Conservation (phyloP, 139 green algal species). For the Edaphochlamys debaryana region DNA sequence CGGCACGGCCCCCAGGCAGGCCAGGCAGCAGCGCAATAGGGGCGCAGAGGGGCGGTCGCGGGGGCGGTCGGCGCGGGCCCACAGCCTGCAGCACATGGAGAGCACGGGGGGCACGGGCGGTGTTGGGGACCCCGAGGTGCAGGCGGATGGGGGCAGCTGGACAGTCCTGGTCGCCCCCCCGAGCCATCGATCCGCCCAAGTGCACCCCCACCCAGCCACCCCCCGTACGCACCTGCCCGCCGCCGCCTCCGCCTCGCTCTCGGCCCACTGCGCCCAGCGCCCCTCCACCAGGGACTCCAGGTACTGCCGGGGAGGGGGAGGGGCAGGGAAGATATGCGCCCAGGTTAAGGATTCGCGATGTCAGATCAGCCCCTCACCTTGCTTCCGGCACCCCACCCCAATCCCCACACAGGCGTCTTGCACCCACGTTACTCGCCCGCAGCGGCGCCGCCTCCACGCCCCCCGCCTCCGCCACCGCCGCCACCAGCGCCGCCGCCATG, state of each 20-base stretch:
- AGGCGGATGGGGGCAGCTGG: background rate
- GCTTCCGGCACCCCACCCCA: background rate
- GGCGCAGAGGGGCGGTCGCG: too few relatives aligned
- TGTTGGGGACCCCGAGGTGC: background rate
- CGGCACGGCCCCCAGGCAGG: constrained; percentile 2
- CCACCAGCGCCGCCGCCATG: constrained; percentile 14
- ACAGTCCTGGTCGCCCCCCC: too few relatives aligned
- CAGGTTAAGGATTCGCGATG: background rate
- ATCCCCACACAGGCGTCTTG: background rate
- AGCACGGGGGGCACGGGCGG: background rate
- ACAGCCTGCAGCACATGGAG: too few relatives aligned
- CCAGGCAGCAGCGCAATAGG: constrained; percentile 19
- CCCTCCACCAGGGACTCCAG: constrained; percentile 11
- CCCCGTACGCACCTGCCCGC: background rate
- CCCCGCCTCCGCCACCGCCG: background rate
- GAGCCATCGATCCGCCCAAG: too few relatives aligned
- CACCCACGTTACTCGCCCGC: background rate
- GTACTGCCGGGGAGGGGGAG: background rate
- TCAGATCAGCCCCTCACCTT: too few relatives aligned
- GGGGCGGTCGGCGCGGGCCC: too few relatives aligned
- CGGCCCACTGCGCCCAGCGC: background rate
- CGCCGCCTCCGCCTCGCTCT: background rate
- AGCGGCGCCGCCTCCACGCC: background rate
- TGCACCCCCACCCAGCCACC: background rate
- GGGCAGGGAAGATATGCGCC: too few relatives aligned